Evolutionary conservation across 441 rosid species (phyloP).

Genomic region (Brassica hybrid): DNA sequence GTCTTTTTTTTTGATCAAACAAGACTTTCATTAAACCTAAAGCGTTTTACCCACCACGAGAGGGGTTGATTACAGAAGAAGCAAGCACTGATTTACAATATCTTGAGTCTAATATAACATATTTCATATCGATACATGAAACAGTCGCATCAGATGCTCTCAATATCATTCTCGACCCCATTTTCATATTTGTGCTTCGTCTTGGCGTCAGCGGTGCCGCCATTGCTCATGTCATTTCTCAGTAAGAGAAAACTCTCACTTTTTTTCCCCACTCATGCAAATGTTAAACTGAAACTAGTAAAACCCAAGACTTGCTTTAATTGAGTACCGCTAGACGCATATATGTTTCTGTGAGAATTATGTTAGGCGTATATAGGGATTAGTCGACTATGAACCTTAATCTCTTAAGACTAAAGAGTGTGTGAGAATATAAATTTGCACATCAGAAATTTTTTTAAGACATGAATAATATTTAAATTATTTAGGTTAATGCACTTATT

Average conservation of each 20-base stretch:
- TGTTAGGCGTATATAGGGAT: not conserved
- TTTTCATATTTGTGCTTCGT: conserved; percentile 59
- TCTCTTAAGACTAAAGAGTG: not conserved
- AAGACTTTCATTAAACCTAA: too few relatives aligned
- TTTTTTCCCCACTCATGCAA: not conserved
- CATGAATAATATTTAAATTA: not conserved
- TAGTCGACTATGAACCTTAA: not conserved
- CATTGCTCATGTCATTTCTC: conserved; percentile 78
- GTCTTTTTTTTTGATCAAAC: not conserved
- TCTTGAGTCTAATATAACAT: not conserved
- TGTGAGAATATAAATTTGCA: not conserved
- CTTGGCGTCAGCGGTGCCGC: conserved; percentile 80
- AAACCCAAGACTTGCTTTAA: not conserved
- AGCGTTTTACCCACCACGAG: too few relatives aligned
- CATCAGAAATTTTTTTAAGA: not conserved
- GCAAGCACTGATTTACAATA: not conserved
- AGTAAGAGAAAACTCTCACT: conserved; percentile 50
- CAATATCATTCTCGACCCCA: conserved; percentile 66
- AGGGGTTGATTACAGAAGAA: too few relatives aligned
- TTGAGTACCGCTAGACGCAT: not conserved
- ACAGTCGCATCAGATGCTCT: conserved; percentile 62
- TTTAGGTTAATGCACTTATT: not conserved
- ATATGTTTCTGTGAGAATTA: not conserved
- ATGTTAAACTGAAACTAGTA: not conserved
- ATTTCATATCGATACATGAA: conserved; percentile 15